phyloP scores from a whole-genome alignment of 1,284 basidiomycete species.

The Butyriboletus appendiculatus region DNA sequence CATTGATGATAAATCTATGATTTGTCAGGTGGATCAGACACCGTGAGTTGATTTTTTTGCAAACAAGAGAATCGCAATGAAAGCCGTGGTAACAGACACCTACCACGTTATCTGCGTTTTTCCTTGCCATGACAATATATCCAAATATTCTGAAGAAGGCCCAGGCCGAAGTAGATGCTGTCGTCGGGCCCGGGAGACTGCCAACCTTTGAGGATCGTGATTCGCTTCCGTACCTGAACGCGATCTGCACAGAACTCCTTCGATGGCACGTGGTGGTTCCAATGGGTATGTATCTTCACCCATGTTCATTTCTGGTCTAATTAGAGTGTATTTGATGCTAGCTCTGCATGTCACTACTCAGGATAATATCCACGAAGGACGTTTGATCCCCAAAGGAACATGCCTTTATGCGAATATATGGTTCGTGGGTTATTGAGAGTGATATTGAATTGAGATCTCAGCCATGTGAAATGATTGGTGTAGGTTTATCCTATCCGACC shows the following conservation, averaged over 20 bases:
- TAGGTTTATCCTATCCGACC: conserved; percentile 15
- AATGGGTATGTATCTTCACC: conserved; percentile 7
- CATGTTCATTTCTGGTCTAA: neutral
- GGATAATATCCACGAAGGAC: conserved; percentile 37
- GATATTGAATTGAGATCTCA: neutral
- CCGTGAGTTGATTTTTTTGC: neutral
- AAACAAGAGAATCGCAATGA: neutral
- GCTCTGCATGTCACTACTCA: conserved; percentile 36
- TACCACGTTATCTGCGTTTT: conserved; percentile 34
- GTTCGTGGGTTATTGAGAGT: conserved; percentile 3
- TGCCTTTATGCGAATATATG: conserved; percentile 22
- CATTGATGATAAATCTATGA: neutral
- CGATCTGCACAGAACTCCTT: conserved; percentile 18
- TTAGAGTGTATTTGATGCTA: conserved; percentile 34
- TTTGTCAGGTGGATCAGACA: conserved; percentile 24
- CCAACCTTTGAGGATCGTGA: conserved; percentile 15
- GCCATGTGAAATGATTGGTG: neutral
- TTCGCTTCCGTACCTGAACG: conserved; percentile 16
- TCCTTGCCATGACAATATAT: conserved; percentile 19
- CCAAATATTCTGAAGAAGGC: conserved; percentile 14
- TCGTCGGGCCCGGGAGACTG: conserved; percentile 15
- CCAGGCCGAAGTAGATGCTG: conserved; percentile 18
- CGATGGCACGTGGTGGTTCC: conserved; percentile 19
- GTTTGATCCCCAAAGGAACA: conserved; percentile 41
- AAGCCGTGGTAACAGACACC: conserved; percentile 31